Conservation (phyloP, 129 eudicot genomes). For the Mikania micrantha region DNA sequence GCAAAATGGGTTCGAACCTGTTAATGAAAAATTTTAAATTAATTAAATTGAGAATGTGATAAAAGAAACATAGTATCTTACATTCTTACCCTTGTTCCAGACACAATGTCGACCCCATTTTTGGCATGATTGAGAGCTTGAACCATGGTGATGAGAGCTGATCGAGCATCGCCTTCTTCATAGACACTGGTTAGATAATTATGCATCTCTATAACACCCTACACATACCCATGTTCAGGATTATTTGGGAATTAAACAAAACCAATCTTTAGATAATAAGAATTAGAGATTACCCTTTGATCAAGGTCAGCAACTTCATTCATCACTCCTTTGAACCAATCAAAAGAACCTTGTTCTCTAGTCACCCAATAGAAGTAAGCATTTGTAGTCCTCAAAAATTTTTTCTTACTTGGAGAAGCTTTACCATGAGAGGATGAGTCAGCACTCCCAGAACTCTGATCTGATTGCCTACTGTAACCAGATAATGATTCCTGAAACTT, state of each 20-base stretch:
- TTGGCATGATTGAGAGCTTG: constrained; percentile 98
- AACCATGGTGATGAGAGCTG: constrained; percentile 98
- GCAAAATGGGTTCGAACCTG: constrained; percentile 97
- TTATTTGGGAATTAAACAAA: not conserved
- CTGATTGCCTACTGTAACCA: constrained; percentile 62
- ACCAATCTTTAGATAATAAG: not conserved
- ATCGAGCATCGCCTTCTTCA: constrained; percentile 98
- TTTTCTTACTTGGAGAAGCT: constrained; percentile 50
- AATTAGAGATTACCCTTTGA: constrained; percentile 59
- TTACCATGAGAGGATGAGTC: constrained; percentile 40
- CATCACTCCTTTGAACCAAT: constrained; percentile 99
- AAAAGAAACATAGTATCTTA: not conserved
- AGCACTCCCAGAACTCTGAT: constrained; percentile 45
- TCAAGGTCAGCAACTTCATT: constrained; percentile 94
- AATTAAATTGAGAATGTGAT: not conserved
- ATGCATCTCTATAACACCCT: constrained; percentile 99
- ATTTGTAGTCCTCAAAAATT: constrained; percentile 68
- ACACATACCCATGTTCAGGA: constrained; percentile 4
- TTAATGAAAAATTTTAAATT: not conserved
- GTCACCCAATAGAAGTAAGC: constrained; percentile 99
- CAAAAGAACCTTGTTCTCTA: constrained; percentile 97
- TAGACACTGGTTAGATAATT: constrained; percentile 92
- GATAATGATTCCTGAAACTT: constrained; percentile 59
- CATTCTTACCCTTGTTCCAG: constrained; percentile 80
- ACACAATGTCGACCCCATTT: constrained; percentile 95